Percentiles rank a stretch among this genome's conserved stretches.
Evolutionary conservation across 208 protist species (phyloP).

Genomic region (Blastocrithidia nonstop): DNA sequence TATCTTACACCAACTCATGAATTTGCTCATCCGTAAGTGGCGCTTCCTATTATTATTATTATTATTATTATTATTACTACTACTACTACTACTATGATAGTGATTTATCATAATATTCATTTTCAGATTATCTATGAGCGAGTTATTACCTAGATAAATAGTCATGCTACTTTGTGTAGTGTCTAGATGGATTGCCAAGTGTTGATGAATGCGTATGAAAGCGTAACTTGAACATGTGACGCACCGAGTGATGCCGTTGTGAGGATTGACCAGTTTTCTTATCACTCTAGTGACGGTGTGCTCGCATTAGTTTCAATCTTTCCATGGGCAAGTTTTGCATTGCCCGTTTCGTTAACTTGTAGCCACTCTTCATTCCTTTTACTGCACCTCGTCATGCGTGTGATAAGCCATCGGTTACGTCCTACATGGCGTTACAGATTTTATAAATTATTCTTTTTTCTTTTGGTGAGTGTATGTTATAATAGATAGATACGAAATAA

Average conservation of each 20-base stretch:
- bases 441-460: background rate
- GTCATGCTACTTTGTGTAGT: too few relatives aligned
- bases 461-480: conserved; percentile 1
- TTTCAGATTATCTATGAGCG: background rate
- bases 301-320: conserved; percentile 13
- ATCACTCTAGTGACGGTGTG: background rate
- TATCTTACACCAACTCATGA: conserved; percentile 62
- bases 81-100: conserved; percentile 8
- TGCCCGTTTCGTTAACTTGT: conserved; percentile 51
- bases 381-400: conserved; percentile 62
- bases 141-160: background rate
- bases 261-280: background rate
- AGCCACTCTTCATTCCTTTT: conserved; percentile 47
- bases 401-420: conserved; percentile 42
- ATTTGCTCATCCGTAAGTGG: conserved; percentile 68
- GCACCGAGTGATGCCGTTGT: background rate
- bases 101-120: conserved; percentile 32
- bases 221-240: background rate
- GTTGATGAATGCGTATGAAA: too few relatives aligned
- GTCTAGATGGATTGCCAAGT: too few relatives aligned
- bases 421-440: conserved; percentile 25
- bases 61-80: conserved; percentile 11
- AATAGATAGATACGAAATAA: background rate
- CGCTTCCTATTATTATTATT: conserved; percentile 52
- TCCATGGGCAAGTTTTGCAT: conserved; percentile 37